Evolutionary conservation across 176 grass and related monocot genomes (phyloP).

Genomic region (Elymus sibiricus): DNA sequence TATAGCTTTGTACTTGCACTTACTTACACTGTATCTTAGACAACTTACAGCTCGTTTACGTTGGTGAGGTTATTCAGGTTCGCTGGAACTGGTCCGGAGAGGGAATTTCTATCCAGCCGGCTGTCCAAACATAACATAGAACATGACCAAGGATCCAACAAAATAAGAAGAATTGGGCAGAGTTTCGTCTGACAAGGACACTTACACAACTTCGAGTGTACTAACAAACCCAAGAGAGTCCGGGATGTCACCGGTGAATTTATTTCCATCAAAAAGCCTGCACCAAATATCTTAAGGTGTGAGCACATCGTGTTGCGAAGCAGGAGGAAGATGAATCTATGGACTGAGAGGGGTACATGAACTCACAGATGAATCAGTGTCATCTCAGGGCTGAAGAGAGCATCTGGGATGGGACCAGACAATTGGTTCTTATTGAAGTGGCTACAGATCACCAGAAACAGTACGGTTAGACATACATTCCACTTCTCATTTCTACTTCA

Average conservation of each 20-base stretch:
- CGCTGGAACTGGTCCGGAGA: conserved; percentile 57
- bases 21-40: background rate
- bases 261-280: conserved; percentile 94
- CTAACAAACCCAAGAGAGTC: conserved; percentile 63
- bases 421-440: conserved; percentile 93
- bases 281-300: background rate
- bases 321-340: background rate
- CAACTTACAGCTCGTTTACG: conserved; percentile 79
- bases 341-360: background rate
- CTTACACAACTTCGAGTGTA: conserved; percentile 84
- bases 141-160: background rate
- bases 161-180: background rate
- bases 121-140: conserved; percentile 45
- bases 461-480: background rate
- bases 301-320: background rate
- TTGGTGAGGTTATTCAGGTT: conserved; percentile 72
- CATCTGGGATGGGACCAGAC: conserved; percentile 72
- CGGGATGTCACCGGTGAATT: conserved; percentile 67
- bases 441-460: conserved; percentile 43
- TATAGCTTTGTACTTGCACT: background rate
- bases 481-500: background rate
- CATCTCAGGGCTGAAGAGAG: conserved; percentile 83
- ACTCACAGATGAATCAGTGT: conserved; percentile 82
- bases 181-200: conserved; percentile 16
- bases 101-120: conserved; percentile 68